Conservation (phyloP, 2,329 filamentous ascomycete species). For the Coccinonectria pachysandricola region DNA sequence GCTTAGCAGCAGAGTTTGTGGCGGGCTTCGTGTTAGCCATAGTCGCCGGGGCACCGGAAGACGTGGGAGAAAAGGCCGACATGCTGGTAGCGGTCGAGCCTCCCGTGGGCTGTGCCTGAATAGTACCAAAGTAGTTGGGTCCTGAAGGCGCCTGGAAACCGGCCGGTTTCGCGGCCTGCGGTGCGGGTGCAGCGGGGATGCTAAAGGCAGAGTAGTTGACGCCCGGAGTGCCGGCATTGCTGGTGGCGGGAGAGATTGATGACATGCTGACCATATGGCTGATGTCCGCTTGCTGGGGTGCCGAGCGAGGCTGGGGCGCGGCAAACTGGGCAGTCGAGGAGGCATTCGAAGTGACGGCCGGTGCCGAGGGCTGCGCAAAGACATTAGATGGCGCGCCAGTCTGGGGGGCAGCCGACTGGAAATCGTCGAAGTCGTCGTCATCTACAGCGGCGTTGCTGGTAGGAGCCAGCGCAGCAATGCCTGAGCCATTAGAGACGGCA, state of each 20-base stretch:
- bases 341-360: conserved; percentile 39
- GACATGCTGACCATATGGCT: conserved; percentile 71
- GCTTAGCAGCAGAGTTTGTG: conserved; percentile 38
- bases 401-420: conserved; percentile 72
- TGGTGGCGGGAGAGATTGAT: conserved; percentile 66
- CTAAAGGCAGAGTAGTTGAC: conserved; percentile 57
- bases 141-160: conserved; percentile 61
- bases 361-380: conserved; percentile 31
- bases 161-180: conserved; percentile 32
- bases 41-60: conserved; percentile 26
- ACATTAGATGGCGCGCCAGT: conserved; percentile 30
- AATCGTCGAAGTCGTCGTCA: conserved; percentile 88
- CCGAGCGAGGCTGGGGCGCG: conserved; percentile 76
- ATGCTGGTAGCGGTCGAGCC: conserved; percentile 22
- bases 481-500: conserved; percentile 35
- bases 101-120: conserved; percentile 35
- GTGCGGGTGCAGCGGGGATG: conserved; percentile 22
- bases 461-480: conserved; percentile 34
- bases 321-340: conserved; percentile 59
- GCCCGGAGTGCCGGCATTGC: conserved; percentile 42
- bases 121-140: conserved; percentile 93
- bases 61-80: conserved; percentile 22
- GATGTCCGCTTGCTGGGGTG: conserved; percentile 67
- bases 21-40: conserved; percentile 39
- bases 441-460: conserved; percentile 24